Percentiles rank a stretch among this genome's conserved stretches.
Conservation (phyloP, 306 rosid genomes). For the Spatholobus suberectus region DNA sequence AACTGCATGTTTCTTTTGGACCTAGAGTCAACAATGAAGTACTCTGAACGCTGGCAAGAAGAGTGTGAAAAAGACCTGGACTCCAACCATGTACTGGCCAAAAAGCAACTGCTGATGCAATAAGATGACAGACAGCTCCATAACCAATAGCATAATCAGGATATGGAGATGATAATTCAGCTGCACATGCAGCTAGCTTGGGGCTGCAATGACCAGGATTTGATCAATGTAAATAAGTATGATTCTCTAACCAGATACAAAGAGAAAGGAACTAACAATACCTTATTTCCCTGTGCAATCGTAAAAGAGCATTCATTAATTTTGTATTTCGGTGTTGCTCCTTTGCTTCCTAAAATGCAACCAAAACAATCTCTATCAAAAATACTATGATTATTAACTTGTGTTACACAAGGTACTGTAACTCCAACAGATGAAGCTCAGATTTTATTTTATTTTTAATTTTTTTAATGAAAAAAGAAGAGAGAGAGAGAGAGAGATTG, state of each 20-base stretch:
- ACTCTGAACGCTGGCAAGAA: slow-evolving; percentile 77
- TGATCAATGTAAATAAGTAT: slow-evolving; percentile 43
- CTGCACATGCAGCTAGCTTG: slow-evolving; percentile 88
- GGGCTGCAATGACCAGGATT: slow-evolving; percentile 71
- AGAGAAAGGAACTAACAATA: slow-evolving; percentile 45
- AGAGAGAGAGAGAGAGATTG: background rate
- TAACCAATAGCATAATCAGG: slow-evolving; percentile 91
- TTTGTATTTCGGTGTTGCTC: slow-evolving; percentile 96
- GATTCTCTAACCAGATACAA: slow-evolving; percentile 20
- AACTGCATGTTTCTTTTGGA: slow-evolving; percentile 98
- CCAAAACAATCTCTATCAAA: slow-evolving; percentile 40
- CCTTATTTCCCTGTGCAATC: slow-evolving; percentile 97
- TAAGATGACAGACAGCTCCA: slow-evolving; percentile 94
- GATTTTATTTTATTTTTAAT: background rate
- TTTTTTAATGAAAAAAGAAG: background rate
- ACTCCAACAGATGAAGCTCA: background rate
- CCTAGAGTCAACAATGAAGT: slow-evolving; percentile 83
- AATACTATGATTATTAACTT: background rate
- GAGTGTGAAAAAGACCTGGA: slow-evolving; percentile 91
- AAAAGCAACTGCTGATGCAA: slow-evolving; percentile 87
- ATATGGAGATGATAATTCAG: slow-evolving; percentile 77
- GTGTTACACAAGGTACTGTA: background rate
- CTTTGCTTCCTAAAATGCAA: slow-evolving; percentile 76
- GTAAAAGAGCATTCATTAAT: slow-evolving; percentile 86
- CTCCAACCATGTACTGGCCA: slow-evolving; percentile 98